Conservation (phyloP, 805 yeast genomes). For the Kluyveromyces siamensis region DNA sequence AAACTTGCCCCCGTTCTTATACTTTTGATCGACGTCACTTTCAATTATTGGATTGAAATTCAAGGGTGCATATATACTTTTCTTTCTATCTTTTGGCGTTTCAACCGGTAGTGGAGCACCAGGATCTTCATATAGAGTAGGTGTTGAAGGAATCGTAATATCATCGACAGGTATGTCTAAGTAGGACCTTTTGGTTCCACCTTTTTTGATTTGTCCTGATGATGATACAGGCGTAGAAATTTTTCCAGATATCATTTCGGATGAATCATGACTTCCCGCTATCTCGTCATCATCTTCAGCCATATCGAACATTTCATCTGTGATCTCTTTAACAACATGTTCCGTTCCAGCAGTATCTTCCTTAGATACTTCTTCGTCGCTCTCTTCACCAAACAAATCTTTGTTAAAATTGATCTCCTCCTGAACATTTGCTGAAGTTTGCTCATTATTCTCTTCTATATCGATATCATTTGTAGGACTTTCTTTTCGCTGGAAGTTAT, state of each 20-base stretch:
- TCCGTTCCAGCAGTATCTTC: background rate
- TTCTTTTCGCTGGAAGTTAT: background rate
- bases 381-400: slow-evolving; percentile 28
- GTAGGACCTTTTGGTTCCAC: slow-evolving; percentile 20
- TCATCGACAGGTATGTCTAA: slow-evolving; percentile 51
- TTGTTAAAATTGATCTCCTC: slow-evolving; percentile 18
- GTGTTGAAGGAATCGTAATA: slow-evolving; percentile 45
- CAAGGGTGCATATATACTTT: slow-evolving; percentile 74
- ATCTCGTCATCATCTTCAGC: slow-evolving; percentile 7
- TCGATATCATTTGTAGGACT: slow-evolving; percentile 15
- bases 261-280: background rate
- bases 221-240: background rate
- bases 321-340: slow-evolving; percentile 6
- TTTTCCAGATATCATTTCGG: background rate
- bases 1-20: slow-evolving; percentile 84
- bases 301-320: slow-evolving; percentile 10
- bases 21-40: slow-evolving; percentile 73
- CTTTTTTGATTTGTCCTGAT: slow-evolving; percentile 4
- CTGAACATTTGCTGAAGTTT: slow-evolving; percentile 6
- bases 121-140: slow-evolving; percentile 56
- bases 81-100: slow-evolving; percentile 37
- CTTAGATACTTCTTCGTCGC: slow-evolving; percentile 25
- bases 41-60: slow-evolving; percentile 73
- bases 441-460: slow-evolving; percentile 17
- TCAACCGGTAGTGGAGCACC: slow-evolving; percentile 72